Percentiles rank a stretch among this genome's conserved stretches.
These are phyloP conservation scores for Ogataea hybrid DNA, from an alignment of 1,139 yeast genomes.

Conservation along the genomic window DNA sequence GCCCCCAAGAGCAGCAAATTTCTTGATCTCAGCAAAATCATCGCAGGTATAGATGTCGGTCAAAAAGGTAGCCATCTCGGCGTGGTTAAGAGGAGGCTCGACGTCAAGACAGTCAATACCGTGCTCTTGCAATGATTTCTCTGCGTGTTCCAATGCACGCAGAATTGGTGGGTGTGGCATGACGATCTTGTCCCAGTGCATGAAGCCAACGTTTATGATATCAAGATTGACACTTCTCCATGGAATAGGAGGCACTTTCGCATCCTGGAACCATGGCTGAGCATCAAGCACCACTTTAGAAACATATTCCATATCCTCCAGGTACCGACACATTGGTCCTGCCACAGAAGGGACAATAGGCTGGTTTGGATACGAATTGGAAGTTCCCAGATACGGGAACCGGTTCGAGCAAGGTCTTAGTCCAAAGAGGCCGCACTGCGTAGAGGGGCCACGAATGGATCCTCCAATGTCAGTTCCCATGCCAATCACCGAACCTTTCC, in stretches of 20 bases:
- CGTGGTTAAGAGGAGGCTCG: constrained; percentile 33
- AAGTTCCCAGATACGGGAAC: constrained; percentile 49
- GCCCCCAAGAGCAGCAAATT: constrained; percentile 38
- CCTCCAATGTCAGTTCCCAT: constrained; percentile 71
- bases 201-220: constrained; percentile 33
- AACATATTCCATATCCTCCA: constrained; percentile 67
- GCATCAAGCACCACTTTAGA: constrained; percentile 52
- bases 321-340: constrained; percentile 57
- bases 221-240: constrained; percentile 31
- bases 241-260: constrained; percentile 42
- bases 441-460: constrained; percentile 56
- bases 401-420: constrained; percentile 47
- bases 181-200: constrained; percentile 35
- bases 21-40: constrained; percentile 42
- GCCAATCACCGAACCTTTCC: constrained; percentile 50
- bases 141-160: constrained; percentile 38
- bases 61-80: constrained; percentile 28
- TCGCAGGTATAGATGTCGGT: constrained; percentile 46
- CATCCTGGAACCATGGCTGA: constrained; percentile 57
- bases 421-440: constrained; percentile 53
- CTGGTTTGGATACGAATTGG: constrained; percentile 59
- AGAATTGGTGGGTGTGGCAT: constrained; percentile 53
- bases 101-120: constrained; percentile 40
- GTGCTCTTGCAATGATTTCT: constrained; percentile 29
- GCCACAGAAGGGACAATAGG: constrained; percentile 53